A percentile compares a stretch with the other conserved stretches of the same genome.
Evolutionary conservation across 345 rosid genomes (phyloP).

Genomic region (Arabidopsis thaliana): TAIR10.1 NC_003075.7:7321001-7321500

Average conservation of each 20-base stretch:
- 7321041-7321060: no score
- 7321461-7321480: conserved; percentile 5
- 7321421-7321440: conserved; percentile 33
- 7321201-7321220: no score
- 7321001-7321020: no score
- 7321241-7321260: not conserved
- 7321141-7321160: no score
- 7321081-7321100: no score
- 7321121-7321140: no score
- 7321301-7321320: conserved; percentile 12
- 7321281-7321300: conserved; percentile 9
- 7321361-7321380: not conserved
- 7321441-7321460: conserved; percentile 4
- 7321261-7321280: not conserved
- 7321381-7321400: conserved; percentile 20
- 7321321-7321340: conserved; percentile 42
- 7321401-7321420: conserved; percentile 15
- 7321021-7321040: no score
- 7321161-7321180: no score
- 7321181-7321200: not conserved
- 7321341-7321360: conserved; percentile 32
- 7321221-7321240: no score
- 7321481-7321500: conserved; percentile 38
- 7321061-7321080: no score
- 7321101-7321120: no score